Conservation (phyloP, 805 yeast species). For the Candida ponderosae region DNA sequence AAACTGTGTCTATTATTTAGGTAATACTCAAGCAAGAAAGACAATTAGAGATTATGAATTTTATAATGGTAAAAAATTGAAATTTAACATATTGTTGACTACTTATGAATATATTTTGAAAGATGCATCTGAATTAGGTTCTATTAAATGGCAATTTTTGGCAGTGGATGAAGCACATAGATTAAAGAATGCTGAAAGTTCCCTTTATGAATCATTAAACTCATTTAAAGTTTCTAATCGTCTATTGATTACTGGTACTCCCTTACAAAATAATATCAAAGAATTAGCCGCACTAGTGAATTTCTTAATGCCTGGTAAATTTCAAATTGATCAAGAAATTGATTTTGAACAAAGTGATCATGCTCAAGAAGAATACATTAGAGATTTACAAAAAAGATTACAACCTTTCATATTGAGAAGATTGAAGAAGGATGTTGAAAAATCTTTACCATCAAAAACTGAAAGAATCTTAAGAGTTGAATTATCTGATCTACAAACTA, state of each 20-base stretch:
- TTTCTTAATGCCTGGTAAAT: slow-evolving; percentile 92
- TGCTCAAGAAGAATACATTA: slow-evolving; percentile 82
- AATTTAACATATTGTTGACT: slow-evolving; percentile 86
- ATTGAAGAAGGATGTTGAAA: slow-evolving; percentile 94
- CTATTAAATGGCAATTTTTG: slow-evolving; percentile 87
- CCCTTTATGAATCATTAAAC: slow-evolving; percentile 80
- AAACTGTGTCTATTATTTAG: slow-evolving; percentile 87
- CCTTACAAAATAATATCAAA: slow-evolving; percentile 89
- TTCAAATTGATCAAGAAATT: slow-evolving; percentile 86
- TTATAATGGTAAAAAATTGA: slow-evolving; percentile 65
- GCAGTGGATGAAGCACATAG: slow-evolving; percentile 99
- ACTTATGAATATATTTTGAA: slow-evolving; percentile 95
- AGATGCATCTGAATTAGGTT: slow-evolving; percentile 74
- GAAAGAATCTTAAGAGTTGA: slow-evolving; percentile 95
- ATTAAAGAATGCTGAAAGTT: slow-evolving; percentile 87
- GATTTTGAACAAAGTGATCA: slow-evolving; percentile 87
- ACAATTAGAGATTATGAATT: slow-evolving; percentile 82
- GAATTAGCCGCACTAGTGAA: slow-evolving; percentile 93
- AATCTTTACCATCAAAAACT: slow-evolving; percentile 90
- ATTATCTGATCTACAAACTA: slow-evolving; percentile 89
- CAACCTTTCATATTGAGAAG: slow-evolving; percentile 92
- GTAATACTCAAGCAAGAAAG: slow-evolving; percentile 80
- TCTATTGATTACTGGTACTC: slow-evolving; percentile 93
- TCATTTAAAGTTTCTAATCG: slow-evolving; percentile 81
- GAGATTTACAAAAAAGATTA: slow-evolving; percentile 73